Base-by-base conservation (phyloP, 2,329 filamentous ascomycete species). In the Elsinoe necatrix region DNA sequence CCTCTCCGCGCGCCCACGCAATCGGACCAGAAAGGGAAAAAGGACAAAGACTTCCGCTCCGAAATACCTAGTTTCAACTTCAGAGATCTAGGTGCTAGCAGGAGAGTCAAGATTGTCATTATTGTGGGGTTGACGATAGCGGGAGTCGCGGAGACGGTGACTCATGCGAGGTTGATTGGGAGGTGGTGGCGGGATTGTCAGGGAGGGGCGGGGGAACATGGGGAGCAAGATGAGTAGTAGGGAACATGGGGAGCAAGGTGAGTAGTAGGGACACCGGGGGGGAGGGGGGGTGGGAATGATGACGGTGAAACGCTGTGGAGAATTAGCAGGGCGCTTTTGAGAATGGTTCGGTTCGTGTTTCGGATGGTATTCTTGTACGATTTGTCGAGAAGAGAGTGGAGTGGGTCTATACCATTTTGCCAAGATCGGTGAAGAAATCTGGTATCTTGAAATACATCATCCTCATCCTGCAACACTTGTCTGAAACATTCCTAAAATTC, bases 41-140 rank as follows among this genome's bases (percentile, higher is more conserved):
- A 25, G n/a, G 41, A 45, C n/a, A 21, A 27, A n/a, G 41, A 20
- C 9, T 45, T 45, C 21, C 20, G 14, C 20, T 45, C 41, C 25
- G 41, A 45, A 20, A 52, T 52, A 11, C 48, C 48, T 8, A 23
- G 5, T 7, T 35, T 39, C 20, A 52, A 16, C 14, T 52, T 52
- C 31, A 39, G 16, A 18, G 48, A 52, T 20, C 48, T 52, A 8
- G 48, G 48, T 11, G 48, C 48, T 9, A 52, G 18, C 20, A 52
- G 31, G 31, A 52, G 31, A 6, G 48, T 37, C 29, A 52, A 52
- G 31, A 52, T 37, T 25, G 48, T 52, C 4, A 31, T 52, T 16
- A 39, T 52, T 12, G 16, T 37, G 2, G 48, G 8, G 18, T 9
- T 52, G 48, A 25, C 31, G 18, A 23, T 39, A 11, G 48, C 48